Conservation (phyloP, 2,329 filamentous ascomycete genomes). For the Cadophora gregata region DNA sequence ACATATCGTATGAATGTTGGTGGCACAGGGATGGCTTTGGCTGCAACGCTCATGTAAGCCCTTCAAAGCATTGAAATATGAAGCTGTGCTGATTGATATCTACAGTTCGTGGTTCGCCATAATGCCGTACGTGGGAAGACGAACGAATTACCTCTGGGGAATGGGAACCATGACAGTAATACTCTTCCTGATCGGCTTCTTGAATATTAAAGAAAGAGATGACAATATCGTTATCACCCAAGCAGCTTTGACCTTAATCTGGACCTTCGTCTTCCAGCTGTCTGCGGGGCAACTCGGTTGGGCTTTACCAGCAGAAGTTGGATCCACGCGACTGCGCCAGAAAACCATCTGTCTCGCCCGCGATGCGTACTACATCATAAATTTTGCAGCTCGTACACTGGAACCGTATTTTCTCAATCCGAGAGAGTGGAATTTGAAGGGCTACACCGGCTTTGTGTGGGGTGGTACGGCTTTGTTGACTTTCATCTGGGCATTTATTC, state of each 20-base stretch:
- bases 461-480: slow-evolving; percentile 9
- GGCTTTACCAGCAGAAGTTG: slow-evolving; percentile 9
- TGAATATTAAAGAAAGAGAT: background rate
- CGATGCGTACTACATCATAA: slow-evolving; percentile 15
- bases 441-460: slow-evolving; percentile 12
- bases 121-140: slow-evolving; percentile 14
- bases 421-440: slow-evolving; percentile 12
- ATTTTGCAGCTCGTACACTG: background rate
- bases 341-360: slow-evolving; percentile 16
- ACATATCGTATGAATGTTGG: slow-evolving; percentile 45
- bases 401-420: slow-evolving; percentile 15
- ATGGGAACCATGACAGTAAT: slow-evolving; percentile 3
- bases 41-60: background rate
- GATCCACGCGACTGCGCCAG: slow-evolving; percentile 5
- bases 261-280: slow-evolving; percentile 16
- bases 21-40: slow-evolving; percentile 5
- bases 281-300: slow-evolving; percentile 13
- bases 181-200: slow-evolving; percentile 13
- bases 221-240: slow-evolving; percentile 7
- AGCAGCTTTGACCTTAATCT: slow-evolving; percentile 12
- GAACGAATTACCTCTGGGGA: slow-evolving; percentile 14
- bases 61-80: background rate
- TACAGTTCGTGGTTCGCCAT: slow-evolving; percentile 15
- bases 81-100: background rate
- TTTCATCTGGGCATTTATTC: background rate